These are phyloP conservation scores for Penicillium fuscoglaucum DNA, from an alignment of 2,329 filamentous ascomycete species.

Conservation along the genomic window DNA sequence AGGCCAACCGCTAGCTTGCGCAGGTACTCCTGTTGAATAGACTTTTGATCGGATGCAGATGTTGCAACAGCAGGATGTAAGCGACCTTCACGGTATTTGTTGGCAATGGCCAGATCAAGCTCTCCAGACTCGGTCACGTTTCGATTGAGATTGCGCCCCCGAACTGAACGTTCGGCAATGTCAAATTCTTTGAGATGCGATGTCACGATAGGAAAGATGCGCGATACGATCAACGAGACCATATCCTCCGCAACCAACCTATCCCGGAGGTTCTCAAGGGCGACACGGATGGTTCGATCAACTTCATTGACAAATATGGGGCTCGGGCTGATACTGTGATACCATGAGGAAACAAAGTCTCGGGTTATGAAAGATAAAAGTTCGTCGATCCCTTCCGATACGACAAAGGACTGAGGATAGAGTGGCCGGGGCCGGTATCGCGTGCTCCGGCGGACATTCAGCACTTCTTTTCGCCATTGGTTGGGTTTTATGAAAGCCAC, in stretches of 20 bases:
- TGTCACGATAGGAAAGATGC: conserved; percentile 84
- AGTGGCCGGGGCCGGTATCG: conserved; percentile 69
- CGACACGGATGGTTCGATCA: conserved; percentile 73
- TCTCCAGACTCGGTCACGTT: conserved; percentile 96
- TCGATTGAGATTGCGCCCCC: conserved; percentile 82
- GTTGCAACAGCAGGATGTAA: conserved; percentile 83
- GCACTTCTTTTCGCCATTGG: conserved; percentile 70
- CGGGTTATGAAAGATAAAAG: conserved; percentile 73
- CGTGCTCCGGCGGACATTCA: conserved; percentile 64
- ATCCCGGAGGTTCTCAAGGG: conserved; percentile 69
- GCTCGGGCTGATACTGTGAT: conserved; percentile 77
- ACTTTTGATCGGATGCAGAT: conserved; percentile 78
- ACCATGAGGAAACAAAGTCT: conserved; percentile 89
- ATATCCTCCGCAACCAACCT: conserved; percentile 75
- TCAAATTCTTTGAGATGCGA: conserved; percentile 87
- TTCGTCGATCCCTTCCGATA: conserved; percentile 78
- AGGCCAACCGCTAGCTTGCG: conserved; percentile 71
- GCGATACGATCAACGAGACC: conserved; percentile 77
- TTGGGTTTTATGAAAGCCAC: conserved; percentile 62
- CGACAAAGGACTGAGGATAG: conserved; percentile 71
- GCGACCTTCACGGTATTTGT: conserved; percentile 84
- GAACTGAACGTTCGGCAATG: conserved; percentile 80
- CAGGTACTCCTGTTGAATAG: conserved; percentile 84
- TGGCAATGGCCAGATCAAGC: conserved; percentile 91
- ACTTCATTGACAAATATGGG: conserved; percentile 82